A percentile compares a stretch with the other conserved stretches of the same genome.
These are phyloP conservation scores for Talaromyces albobiverticillius DNA, from an alignment of 2,329 filamentous ascomycete genomes.

Conservation along the genomic window DNA sequence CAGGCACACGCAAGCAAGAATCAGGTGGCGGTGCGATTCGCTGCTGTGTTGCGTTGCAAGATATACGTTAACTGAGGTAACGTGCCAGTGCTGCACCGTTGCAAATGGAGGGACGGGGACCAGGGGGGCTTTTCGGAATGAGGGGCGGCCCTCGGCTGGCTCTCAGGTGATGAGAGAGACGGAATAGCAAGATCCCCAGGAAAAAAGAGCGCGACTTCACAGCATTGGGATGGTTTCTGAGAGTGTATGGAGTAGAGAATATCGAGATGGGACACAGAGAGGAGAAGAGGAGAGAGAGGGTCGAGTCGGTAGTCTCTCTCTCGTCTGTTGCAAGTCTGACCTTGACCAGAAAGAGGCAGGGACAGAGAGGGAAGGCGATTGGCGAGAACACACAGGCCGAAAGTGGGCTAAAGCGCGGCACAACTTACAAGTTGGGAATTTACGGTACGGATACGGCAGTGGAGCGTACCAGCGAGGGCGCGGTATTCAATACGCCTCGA, in stretches of 20 bases:
- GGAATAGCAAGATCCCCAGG: background rate
- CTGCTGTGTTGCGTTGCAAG: background rate
- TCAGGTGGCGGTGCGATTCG: background rate
- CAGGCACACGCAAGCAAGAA: background rate
- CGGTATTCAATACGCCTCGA: too few relatives aligned
- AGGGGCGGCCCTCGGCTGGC: constrained; percentile 8
- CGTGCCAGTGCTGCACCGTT: constrained; percentile 8
- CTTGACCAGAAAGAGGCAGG: background rate
- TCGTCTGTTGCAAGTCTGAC: too few relatives aligned
- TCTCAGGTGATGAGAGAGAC: background rate
- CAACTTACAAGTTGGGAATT: background rate
- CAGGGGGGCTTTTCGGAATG: constrained; percentile 9
- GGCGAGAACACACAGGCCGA: background rate
- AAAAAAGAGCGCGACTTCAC: constrained; percentile 1
- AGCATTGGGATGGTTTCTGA: too few relatives aligned
- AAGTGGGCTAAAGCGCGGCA: constrained; percentile 7
- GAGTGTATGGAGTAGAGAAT: too few relatives aligned
- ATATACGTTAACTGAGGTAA: constrained; percentile 1
- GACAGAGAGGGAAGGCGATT: background rate
- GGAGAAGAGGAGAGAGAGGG: background rate
- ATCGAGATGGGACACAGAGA: too few relatives aligned
- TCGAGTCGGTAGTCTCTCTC: too few relatives aligned
- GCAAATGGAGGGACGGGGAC: constrained; percentile 1
- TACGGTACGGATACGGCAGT: constrained; percentile 3
- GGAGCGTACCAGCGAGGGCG: background rate